Evolutionary conservation across 176 grass and related monocot species (phyloP), one percentile per base, ranked within the genome.

Genomic region (Triticum dicoccoides): DNA sequence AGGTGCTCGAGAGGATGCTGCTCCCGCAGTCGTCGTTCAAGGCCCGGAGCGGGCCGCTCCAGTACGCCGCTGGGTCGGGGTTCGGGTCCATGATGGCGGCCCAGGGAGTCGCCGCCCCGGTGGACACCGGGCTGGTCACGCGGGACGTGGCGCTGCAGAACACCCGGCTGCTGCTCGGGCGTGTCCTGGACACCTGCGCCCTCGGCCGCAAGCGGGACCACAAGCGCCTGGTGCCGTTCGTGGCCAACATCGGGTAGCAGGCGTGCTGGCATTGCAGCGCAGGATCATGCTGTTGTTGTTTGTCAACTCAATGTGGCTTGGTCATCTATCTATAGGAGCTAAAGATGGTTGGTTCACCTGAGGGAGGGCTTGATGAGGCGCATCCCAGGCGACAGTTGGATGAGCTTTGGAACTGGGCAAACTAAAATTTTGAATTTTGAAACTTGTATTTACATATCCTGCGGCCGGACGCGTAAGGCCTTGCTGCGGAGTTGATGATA

Each of bases 161-260:
- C 84, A 96, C 92, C 11, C 88, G 94, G 24, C 82, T 98, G 79
- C 79, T 96, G 32, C 97, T 98, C 72, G 93, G 91, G 11, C 93
- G 96, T 65, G 96, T 98, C 37, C 93, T 98, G 27, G 96, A 95
- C 68, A 95, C 88, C 69, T 98, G 96, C 44, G 93, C 96, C 23
- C 89, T 98, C 54, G 96, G 96, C 17, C 94, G 88, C 27, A 98
- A 98, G 88, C 93, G 96, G 90, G 96, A 98, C 49, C 87, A 95
- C 80, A 98, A 95, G 70, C 91, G 96, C 39, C 88, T 98, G 66
- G 93, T 98, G 61, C 93, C 96, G 4, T 98, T 98, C 79, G 96
- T 95, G 74, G 88, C 88, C 24, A 95, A 91, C 78, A 76, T 95
- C 6, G 88, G 88, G 52, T 90, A 91, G 38, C 0, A 5, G 47